Conservation (phyloP, 495 filamentous ascomycete species). For the Xylaria intraflava region DNA sequence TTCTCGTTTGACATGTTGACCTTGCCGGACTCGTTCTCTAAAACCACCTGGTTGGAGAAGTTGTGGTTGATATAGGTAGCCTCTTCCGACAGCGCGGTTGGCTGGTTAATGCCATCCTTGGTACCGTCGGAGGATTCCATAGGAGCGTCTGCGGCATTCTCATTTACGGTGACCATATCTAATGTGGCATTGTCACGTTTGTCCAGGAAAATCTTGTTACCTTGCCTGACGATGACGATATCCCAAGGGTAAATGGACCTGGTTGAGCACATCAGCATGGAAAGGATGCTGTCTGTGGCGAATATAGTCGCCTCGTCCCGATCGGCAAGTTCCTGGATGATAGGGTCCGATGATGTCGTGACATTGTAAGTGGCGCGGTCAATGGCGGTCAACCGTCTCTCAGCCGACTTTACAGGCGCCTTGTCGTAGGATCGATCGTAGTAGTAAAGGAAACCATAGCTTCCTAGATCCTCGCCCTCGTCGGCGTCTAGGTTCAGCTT, state of each 20-base stretch:
- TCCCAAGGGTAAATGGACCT: constrained; percentile 97
- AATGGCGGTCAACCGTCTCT: constrained; percentile 77
- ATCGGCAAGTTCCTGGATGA: constrained; percentile 94
- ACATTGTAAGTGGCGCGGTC: constrained; percentile 97
- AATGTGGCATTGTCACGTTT: constrained; percentile 89
- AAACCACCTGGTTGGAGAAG: constrained; percentile 88
- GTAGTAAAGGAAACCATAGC: constrained; percentile 94
- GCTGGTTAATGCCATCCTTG: constrained; percentile 91
- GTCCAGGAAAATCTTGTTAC: constrained; percentile 96
- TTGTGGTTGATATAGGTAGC: constrained; percentile 99
- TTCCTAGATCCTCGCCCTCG: constrained; percentile 89
- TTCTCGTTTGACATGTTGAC: constrained; percentile 80
- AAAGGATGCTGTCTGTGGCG: constrained; percentile 91
- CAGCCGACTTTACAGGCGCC: constrained; percentile 75
- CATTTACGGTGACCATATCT: constrained; percentile 98
- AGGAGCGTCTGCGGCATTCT: constrained; percentile 96
- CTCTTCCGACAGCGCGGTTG: constrained; percentile 82
- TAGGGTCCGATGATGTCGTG: constrained; percentile 87
- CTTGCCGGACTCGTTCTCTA: constrained; percentile 70
- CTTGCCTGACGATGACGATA: constrained; percentile 81
- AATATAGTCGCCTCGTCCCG: constrained; percentile 97
- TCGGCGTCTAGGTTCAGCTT: constrained; percentile 94
- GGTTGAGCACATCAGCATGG: constrained; percentile 98
- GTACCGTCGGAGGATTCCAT: constrained; percentile 85
- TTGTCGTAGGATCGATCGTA: constrained; percentile 95